These are phyloP conservation scores for Cyclotella distinguenda DNA, from an alignment of 108 stramenopile species.

Conservation along the genomic window DNA sequence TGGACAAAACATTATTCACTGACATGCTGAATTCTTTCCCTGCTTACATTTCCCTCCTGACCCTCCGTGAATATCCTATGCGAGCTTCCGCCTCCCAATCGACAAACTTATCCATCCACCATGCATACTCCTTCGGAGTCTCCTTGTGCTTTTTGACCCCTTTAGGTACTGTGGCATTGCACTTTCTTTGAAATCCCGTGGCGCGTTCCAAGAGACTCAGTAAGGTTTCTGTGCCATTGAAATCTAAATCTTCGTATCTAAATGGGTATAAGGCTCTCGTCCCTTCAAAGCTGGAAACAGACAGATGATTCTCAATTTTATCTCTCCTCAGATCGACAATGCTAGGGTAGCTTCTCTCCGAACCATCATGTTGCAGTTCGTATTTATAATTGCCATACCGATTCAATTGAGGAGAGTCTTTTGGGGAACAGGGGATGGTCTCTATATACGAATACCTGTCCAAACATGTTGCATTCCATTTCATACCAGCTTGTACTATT, in stretches of 20 bases:
- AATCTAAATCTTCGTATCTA: constrained; percentile 42
- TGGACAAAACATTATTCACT: too few relatives aligned
- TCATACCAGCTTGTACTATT: neutral
- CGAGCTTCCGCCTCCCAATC: constrained; percentile 48
- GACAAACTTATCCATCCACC: constrained; percentile 48
- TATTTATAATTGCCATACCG: constrained; percentile 30
- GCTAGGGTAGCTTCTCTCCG: constrained; percentile 34
- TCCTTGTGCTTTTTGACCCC: constrained; percentile 18
- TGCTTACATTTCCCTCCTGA: too few relatives aligned
- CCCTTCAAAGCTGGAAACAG: constrained; percentile 24
- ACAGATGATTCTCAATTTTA: constrained; percentile 41
- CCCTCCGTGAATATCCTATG: constrained; percentile 39
- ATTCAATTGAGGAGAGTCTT: neutral
- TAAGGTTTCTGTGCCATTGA: constrained; percentile 26
- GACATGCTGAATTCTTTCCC: too few relatives aligned
- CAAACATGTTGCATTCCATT: constrained; percentile 8
- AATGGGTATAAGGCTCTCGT: constrained; percentile 30
- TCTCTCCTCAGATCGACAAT: constrained; percentile 39
- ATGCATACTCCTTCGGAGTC: constrained; percentile 21
- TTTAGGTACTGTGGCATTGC: constrained; percentile 16
- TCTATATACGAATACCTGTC: constrained; percentile 19
- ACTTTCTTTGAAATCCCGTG: constrained; percentile 32
- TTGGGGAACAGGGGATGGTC: constrained; percentile 18
- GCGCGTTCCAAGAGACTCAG: constrained; percentile 24
- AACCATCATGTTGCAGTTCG: constrained; percentile 40